Percentiles rank a stretch among this genome's conserved stretches.
These are phyloP conservation scores for Magnaporthiopsis rhizophila DNA, from an alignment of 2,329 filamentous ascomycete species.

Conservation along the genomic window DNA sequence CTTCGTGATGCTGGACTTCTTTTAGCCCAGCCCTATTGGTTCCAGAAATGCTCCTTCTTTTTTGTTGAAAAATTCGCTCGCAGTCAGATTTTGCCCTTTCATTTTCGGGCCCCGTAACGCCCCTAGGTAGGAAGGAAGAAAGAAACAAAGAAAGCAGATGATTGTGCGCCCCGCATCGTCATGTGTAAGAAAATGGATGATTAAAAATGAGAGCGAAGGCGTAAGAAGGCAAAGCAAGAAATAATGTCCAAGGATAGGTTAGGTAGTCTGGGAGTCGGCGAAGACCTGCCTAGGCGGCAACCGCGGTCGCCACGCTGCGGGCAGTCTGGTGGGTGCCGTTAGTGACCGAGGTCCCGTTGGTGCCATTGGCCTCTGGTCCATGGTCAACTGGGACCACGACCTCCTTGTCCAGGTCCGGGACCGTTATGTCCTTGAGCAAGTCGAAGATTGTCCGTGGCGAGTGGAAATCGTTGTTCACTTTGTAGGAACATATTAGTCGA, in stretches of 20 bases:
- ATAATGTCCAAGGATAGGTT: background rate
- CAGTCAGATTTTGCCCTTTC: background rate
- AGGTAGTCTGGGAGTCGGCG: background rate
- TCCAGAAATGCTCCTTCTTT: background rate
- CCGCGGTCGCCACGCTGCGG: background rate
- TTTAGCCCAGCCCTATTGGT: background rate
- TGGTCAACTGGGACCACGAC: slow-evolving; percentile 18
- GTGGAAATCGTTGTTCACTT: slow-evolving; percentile 98
- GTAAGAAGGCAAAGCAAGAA: background rate
- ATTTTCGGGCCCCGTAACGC: background rate
- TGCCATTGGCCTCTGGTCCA: slow-evolving; percentile 11
- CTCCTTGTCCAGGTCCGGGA: slow-evolving; percentile 52
- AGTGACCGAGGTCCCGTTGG: slow-evolving; percentile 10
- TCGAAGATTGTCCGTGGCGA: slow-evolving; percentile 73
- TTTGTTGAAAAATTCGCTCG: slow-evolving; percentile 5
- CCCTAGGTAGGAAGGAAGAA: background rate
- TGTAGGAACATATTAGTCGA: slow-evolving; percentile 1
- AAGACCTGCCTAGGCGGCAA: background rate
- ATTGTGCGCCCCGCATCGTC: background rate
- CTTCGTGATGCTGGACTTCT: background rate
- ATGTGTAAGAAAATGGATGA: background rate
- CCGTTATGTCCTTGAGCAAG: slow-evolving; percentile 70
- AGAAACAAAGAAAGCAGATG: background rate
- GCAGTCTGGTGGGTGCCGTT: slow-evolving; percentile 9
- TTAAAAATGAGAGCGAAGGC: background rate